Evolutionary conservation across 73 alveolate species (phyloP), one percentile per base, ranked within the genome.

Genomic region (Paramecium primaurelia): DNA sequence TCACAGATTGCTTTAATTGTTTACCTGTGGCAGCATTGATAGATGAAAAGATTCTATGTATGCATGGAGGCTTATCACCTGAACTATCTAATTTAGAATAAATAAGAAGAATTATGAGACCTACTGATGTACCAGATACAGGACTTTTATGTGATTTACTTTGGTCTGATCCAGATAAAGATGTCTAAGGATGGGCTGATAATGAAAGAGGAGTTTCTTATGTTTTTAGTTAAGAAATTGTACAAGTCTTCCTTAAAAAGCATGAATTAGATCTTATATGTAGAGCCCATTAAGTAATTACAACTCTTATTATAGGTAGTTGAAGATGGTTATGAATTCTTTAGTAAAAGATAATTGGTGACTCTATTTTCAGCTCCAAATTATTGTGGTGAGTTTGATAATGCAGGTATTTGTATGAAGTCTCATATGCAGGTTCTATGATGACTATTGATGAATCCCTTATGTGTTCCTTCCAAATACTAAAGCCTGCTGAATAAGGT

Each of bases 11-110:
- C 93, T 98, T 98, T 94, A 98, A 98, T 95, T 98, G 99, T 94
- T 96, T 98, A 18, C 99, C 99, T 8, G 99, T 98, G 64, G 98
- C 99, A 40, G 99, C 99, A 51, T 91, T 98, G 86, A 96, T 98
- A 80, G 99, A 98, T 75, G 99, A 98, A 86, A 98, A 98, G 93
- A 98, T 98, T 54, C 86, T 98, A 16, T 98, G 99, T 93, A 97
- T 98, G 99, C 99, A 98, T 88, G 99, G 99, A 9, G 99, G 99
- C 36, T 98, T 98, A 71, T 96, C 99, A 6, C 99, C 99, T 25
- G 99, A 98, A 92, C 93, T 98, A 18, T 94, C 95, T 49, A 93
- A 94, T 58, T 87, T 98, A 84, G 99, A 96, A 92, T 97, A 96
- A 94, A 98, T 98, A 86, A 93, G 96, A 92, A 97, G 98, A 86